Base-by-base conservation (phyloP, 768 basidiomycete species). In the Paxillus rubicundulus region DNA sequence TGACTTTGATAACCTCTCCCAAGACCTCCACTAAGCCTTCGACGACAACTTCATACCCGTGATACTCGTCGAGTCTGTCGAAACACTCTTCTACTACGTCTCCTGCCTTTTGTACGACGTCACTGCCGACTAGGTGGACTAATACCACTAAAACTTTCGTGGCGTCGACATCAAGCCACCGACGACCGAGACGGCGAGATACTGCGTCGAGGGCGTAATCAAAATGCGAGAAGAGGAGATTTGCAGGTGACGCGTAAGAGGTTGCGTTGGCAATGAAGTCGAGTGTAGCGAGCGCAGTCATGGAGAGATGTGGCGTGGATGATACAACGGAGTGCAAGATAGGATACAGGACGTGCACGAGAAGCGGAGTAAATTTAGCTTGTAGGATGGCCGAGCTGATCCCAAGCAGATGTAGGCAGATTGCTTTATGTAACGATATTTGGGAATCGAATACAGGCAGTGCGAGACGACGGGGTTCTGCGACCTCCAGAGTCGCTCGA, bases 1-100 rank as follows among this genome's bases (percentile, higher is more conserved):
- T 82, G 32, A 86, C 88, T 47, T 83, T 83, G 49, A 97, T 79
- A 10, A 99, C 86, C 56, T 96, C 90, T 38, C 80, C 81, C 41
- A 99, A 70, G 8, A 97, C 95, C 42, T 90, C 90, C 21, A 98
- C 75, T 3, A 99, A 76, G 0, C 92, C 89, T 56, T 93, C 89
- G 2, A 95, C 90, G 18, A 98, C 72, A 24, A 85, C 66, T 18
- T 85, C 83, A 70, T 99, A 98, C 13, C 94, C 96, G 67, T 98
- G 96, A 65, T 83, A 98, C 57, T 97, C 93, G 62, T 98, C 97
- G 17, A 98, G 75, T 27, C 94, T 84, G 69, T 98, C 96, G 60
- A 98, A 98, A 55, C 96, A 95, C 68, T 97, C 95, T 68, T 97
- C 96, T 9, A 98, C 93, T 9, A 98, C 85, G 67, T 98, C 97